Evolutionary conservation across 768 basidiomycete genomes (phyloP), one percentile per base, ranked within the genome.

Genomic region (Termitomyces sp.): DNA sequence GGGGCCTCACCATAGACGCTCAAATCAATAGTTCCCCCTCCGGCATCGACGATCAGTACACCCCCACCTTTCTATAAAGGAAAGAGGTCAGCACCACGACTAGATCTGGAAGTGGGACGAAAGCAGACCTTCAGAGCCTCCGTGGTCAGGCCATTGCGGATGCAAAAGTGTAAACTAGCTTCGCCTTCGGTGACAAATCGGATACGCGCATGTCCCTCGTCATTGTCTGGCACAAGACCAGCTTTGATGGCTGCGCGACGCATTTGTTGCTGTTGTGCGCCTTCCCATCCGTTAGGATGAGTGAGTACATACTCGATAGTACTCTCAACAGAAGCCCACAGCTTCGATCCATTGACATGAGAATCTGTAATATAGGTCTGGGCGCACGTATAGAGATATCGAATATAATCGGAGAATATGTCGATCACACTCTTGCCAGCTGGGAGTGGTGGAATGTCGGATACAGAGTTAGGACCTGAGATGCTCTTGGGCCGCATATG

Each of bases 161-260:
- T 70, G 59, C 83, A 85, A 64, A 75, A 84, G 59, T 85, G 79
- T 9, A 85, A 63, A 64, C 80, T 81, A 0, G 84, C 84, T 61
- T 86, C 84, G 0, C 84, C 84, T 64, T 85, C 84, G 0, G 83
- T 85, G 18, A 85, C 76, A 55, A 86, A 78, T 7, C 75, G 79
- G 3, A 85, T 65, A 0, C 80, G 77, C 2, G 70, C 67, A n/a
- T 75, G 76, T 0, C 74, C 78, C 1, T 51, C 50, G 2, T 35
- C n/a, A 20, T 36, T 36, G 7, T 52, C 35, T 7, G 51, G 35
- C 13, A 52, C 35, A 36, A 52, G 51, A 16, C 35, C 51, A 36
- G 35, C 51, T 22, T 22, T 36, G 13, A 52, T 4, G 12, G 51
- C 51, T 20, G 51, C 51, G 13, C 35, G 35, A 36, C 51, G 51